Evolutionary conservation across 2,329 filamentous ascomycete species (phyloP).

Genomic region (Arthrobotrys conoides): DNA sequence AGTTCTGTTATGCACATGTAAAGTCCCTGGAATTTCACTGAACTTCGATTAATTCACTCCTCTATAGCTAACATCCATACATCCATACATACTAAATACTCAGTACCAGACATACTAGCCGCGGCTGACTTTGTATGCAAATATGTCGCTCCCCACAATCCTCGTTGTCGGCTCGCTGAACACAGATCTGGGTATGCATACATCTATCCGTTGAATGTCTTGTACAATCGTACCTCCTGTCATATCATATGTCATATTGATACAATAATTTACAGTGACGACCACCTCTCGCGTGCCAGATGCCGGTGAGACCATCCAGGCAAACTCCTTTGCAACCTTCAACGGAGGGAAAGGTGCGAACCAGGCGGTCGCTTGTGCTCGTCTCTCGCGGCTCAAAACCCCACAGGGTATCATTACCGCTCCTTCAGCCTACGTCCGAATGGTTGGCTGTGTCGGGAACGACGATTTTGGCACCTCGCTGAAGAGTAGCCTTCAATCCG

Average conservation of each 20-base stretch:
- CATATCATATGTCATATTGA: no score
- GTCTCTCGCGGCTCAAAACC: conserved; percentile 75
- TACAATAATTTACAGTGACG: no score
- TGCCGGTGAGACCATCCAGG: conserved; percentile 88
- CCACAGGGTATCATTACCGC: conserved; percentile 52
- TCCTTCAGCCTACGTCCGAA: conserved; percentile 70
- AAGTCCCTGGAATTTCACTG: background rate
- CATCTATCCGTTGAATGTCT: background rate
- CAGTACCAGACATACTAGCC: conserved; percentile 26
- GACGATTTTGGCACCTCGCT: conserved; percentile 77
- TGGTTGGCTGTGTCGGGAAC: conserved; percentile 81
- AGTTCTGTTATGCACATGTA: no score
- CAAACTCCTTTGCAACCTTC: conserved; percentile 81
- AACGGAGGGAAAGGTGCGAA: conserved; percentile 96
- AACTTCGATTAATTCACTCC: no score
- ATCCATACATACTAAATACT: no score
- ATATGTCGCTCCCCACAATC: conserved; percentile 70
- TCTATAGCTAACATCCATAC: no score
- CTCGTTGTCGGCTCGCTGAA: conserved; percentile 93
- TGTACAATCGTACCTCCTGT: no score
- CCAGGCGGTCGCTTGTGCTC: conserved; percentile 89
- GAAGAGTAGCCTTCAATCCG: conserved; percentile 72
- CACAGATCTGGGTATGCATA: conserved; percentile 76
- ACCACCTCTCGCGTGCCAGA: conserved; percentile 85
- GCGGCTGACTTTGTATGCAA: conserved; percentile 29